These are phyloP conservation scores for Aspergillus brunneoviolaceus DNA, from an alignment of 2,329 filamentous ascomycete genomes.

Conservation along the genomic window DNA sequence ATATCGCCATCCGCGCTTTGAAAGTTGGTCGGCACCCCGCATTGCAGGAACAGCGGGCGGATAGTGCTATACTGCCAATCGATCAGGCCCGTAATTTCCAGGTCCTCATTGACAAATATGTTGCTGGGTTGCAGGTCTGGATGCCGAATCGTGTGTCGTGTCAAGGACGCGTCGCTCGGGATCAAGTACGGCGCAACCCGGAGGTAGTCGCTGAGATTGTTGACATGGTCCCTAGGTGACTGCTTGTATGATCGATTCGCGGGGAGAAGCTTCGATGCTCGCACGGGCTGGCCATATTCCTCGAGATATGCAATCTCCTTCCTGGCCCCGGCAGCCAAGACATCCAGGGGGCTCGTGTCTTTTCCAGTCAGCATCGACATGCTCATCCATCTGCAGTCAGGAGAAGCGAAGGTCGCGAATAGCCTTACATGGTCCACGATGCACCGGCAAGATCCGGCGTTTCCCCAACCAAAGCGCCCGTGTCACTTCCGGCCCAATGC, in stretches of 20 bases:
- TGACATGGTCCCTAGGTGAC: background rate
- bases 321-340: constrained; percentile 20
- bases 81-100: constrained; percentile 26
- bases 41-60: constrained; percentile 28
- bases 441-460: background rate
- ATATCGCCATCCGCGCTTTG: constrained; percentile 31
- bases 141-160: background rate
- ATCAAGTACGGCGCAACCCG: background rate
- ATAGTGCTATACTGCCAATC: constrained; percentile 32
- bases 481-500: background rate
- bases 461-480: background rate
- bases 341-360: background rate
- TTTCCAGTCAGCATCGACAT: too few species aligned
- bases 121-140: constrained; percentile 28
- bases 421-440: background rate
- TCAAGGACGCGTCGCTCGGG: background rate
- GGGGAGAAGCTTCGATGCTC: constrained; percentile 14
- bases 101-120: constrained; percentile 27
- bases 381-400: background rate
- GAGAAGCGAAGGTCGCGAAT: too few species aligned
- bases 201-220: background rate
- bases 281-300: constrained; percentile 18
- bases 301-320: constrained; percentile 22
- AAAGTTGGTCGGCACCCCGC: constrained; percentile 30
- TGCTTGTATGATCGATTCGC: background rate